These are phyloP conservation scores for Pharnaceum exiguum DNA, from an alignment of 148 eudicot genomes.

Conservation along the genomic window DNA sequence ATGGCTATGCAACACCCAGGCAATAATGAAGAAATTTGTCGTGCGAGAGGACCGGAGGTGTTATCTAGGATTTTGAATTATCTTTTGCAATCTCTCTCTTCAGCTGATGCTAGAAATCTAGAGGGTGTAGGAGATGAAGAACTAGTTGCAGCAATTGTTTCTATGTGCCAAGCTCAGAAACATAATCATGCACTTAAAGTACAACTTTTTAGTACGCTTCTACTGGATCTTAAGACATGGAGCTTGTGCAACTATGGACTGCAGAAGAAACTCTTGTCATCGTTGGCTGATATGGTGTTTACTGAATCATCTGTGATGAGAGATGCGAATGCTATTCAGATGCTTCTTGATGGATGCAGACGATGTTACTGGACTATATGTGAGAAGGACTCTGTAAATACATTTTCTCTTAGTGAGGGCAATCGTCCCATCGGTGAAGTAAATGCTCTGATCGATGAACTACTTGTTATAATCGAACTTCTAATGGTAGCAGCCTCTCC, in stretches of 20 bases:
- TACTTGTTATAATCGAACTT: constrained; percentile 86
- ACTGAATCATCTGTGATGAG: constrained; percentile 94
- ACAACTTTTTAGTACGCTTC: constrained; percentile 89
- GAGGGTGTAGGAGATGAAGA: constrained; percentile 88
- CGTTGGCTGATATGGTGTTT: constrained; percentile 98
- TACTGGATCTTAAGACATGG: constrained; percentile 90
- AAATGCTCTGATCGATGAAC: constrained; percentile 95
- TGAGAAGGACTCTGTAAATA: constrained; percentile 79
- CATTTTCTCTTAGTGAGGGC: constrained; percentile 57
- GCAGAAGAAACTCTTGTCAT: constrained; percentile 94
- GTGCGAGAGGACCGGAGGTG: constrained; percentile 82
- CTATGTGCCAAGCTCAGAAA: constrained; percentile 87
- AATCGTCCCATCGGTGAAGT: constrained; percentile 89
- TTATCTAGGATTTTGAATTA: constrained; percentile 78
- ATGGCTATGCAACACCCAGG: constrained; percentile 85
- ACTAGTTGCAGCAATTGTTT: constrained; percentile 90
- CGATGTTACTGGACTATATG: constrained; percentile 86
- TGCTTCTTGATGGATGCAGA: constrained; percentile 98
- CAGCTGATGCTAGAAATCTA: constrained; percentile 51
- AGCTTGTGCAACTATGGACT: constrained; percentile 94
- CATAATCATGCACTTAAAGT: constrained; percentile 81
- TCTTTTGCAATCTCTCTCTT: constrained; percentile 71
- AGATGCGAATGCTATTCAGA: constrained; percentile 97
- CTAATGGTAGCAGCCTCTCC: constrained; percentile 83
- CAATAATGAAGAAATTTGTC: constrained; percentile 80